Base-by-base conservation (phyloP, 805 yeast genomes). In the Saccharomycopsis capsularis region DNA sequence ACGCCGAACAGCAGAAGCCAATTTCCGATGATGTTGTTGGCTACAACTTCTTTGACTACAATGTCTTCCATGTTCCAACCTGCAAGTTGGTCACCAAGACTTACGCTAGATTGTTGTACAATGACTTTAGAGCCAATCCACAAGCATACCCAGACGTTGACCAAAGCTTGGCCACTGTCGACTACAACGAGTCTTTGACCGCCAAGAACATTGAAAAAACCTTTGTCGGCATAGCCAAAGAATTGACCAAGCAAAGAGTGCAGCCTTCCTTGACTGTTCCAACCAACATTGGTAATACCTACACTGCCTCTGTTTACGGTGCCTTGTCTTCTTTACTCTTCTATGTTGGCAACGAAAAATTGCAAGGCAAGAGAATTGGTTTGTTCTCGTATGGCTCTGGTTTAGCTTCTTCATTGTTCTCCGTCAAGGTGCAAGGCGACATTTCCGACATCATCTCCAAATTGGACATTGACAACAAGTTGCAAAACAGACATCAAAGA, bases 331-430 rank as follows among this genome's bases (percentile, higher is more conserved):
- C 98, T 13, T 71, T 88, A 56, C 73, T 93, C 59, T 79, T 75
- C 63, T 85, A 74, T 63, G 84, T 83, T 55, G 90, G 87, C 40
- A 75, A 77, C 48, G 93, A 82, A 41, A 69, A 76, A 47, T 75
- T 91, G 59, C 88, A 82, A 67, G 78, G 77, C 60, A 87, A 89
- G 74, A 80, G 96, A 68, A 75, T 93, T 62, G 95, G 96, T 59
- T 65, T 90, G 60, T 93, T 90, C 74, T 93, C 99, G 19, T 93
- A 93, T 68, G 99, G 99, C 58, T 91, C 98, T 15, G 99, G 99
- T 63, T 78, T 93, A 55, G 99, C 99, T 40, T 76, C 98, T 16
- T 79, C 96, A 36, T 72, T 93, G 68, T 85, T 79, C 70, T 83
- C 95, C 40, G 79, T 82, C 56, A 77, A 71, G 55, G 86, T 93